Conservation (phyloP, 164 flowering plant species). For the Paratinospora sagittata region DNA sequence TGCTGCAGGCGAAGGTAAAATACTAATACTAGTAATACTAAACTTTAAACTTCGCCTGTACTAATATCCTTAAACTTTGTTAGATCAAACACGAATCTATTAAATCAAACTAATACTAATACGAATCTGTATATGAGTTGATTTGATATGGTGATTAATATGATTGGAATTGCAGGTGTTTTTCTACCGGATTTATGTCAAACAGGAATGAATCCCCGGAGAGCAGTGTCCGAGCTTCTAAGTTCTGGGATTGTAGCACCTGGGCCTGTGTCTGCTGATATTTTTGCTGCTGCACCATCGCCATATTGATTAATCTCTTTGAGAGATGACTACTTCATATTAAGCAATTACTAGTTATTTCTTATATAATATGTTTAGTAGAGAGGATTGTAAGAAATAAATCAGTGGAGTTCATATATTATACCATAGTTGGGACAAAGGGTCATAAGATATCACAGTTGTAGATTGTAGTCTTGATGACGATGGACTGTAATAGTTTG, state of each 20-base stretch:
- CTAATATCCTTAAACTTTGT: not conserved
- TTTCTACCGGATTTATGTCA: conserved; percentile 61
- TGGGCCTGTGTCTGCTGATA: not conserved
- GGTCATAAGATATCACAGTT: not conserved
- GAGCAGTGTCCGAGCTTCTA: conserved; percentile 54
- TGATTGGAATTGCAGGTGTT: conserved; percentile 40
- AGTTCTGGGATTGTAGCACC: conserved; percentile 53
- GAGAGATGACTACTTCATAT: too few species aligned
- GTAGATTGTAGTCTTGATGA: not conserved
- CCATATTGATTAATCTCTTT: not conserved
- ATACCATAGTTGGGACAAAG: not conserved
- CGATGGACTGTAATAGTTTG: not conserved
- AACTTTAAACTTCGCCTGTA: not conserved
- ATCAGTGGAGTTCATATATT: too few species aligned
- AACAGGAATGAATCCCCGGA: conserved; percentile 40
- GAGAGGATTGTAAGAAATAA: too few species aligned
- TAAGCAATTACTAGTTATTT: too few species aligned
- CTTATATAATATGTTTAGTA: too few species aligned
- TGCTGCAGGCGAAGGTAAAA: conserved; percentile 92
- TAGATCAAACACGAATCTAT: too few species aligned
- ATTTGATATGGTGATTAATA: not conserved
- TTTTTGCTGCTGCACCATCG: not conserved
- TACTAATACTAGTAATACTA: too few species aligned
- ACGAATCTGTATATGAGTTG: too few species aligned
- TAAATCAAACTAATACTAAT: too few species aligned